Percentiles rank a stretch among this genome's conserved stretches.
Evolutionary conservation across 2,329 filamentous ascomycete species (phyloP).

Genomic region (Nigrospora oryzae): DNA sequence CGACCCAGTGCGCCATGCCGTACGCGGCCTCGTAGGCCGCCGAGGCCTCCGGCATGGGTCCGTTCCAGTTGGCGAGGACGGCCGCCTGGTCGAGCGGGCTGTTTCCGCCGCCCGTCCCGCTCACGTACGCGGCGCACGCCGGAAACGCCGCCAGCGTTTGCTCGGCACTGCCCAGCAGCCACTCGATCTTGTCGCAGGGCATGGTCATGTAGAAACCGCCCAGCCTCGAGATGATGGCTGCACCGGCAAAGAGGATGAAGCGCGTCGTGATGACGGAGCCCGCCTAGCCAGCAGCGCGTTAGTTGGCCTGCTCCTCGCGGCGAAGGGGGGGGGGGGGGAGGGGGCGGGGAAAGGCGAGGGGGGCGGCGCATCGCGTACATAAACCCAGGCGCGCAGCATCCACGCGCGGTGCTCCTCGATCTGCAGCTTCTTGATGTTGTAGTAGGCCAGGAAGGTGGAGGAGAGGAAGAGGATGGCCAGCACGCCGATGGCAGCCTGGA

Average conservation of each 20-base stretch:
- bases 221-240: background rate
- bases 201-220: slow-evolving; percentile 5
- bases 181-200: slow-evolving; percentile 40
- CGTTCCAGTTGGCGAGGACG: slow-evolving; percentile 22
- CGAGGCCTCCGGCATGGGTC: slow-evolving; percentile 19
- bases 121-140: slow-evolving; percentile 29
- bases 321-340: background rate
- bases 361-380: slow-evolving; percentile 22
- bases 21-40: slow-evolving; percentile 38
- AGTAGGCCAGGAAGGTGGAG: slow-evolving; percentile 35
- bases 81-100: slow-evolving; percentile 14
- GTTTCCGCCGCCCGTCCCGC: slow-evolving; percentile 14
- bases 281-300: slow-evolving; percentile 20
- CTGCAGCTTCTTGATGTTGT: slow-evolving; percentile 51
- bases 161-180: slow-evolving; percentile 20
- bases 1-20: slow-evolving; percentile 43
- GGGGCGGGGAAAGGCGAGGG: too few species aligned
- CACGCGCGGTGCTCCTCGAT: slow-evolving; percentile 56
- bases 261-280: slow-evolving; percentile 42
- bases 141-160: slow-evolving; percentile 29
- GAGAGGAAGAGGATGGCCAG: slow-evolving; percentile 34
- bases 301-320: background rate
- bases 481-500: slow-evolving; percentile 34
- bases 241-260: slow-evolving; percentile 32
- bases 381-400: slow-evolving; percentile 51